A percentile compares a stretch with the other conserved stretches of the same genome.
phyloP scores from a whole-genome alignment of 2,329 filamentous ascomycete genomes.

The Fusarium proliferatum region DNA sequence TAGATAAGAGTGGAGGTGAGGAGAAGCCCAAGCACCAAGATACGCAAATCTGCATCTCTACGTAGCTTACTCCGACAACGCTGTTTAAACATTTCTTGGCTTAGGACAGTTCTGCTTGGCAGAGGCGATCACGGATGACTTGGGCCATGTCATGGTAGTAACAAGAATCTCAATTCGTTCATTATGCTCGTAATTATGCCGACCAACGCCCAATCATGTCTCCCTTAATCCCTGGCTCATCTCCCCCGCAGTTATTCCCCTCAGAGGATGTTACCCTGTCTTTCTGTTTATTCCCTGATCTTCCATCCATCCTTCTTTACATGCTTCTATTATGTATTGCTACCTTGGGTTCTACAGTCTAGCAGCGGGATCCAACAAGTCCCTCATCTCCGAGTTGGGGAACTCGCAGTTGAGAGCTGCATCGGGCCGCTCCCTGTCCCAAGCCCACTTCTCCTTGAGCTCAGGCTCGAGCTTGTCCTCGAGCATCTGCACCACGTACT shows the following conservation, averaged over 20 bases:
- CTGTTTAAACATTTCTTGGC: neutral
- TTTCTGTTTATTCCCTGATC: slow-evolving; percentile 5
- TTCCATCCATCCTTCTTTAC: slow-evolving; percentile 9
- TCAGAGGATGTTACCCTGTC: slow-evolving; percentile 13
- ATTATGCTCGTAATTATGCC: slow-evolving; percentile 27
- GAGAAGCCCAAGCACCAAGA: neutral
- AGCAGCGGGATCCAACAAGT: slow-evolving; percentile 54
- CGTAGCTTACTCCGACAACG: slow-evolving; percentile 23
- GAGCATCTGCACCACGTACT: slow-evolving; percentile 69
- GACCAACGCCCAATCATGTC: slow-evolving; percentile 15
- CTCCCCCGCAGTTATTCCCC: slow-evolving; percentile 27
- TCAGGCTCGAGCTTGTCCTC: slow-evolving; percentile 57
- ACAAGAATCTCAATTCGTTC: slow-evolving; percentile 22
- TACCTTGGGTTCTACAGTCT: slow-evolving; percentile 41
- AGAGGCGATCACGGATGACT: neutral
- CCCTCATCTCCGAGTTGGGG: slow-evolving; percentile 67
- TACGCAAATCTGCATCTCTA: neutral
- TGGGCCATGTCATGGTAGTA: neutral
- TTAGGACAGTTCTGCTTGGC: slow-evolving; percentile 1
- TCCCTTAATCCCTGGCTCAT: slow-evolving; percentile 8
- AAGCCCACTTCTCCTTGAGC: slow-evolving; percentile 63
- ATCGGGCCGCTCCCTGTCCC: slow-evolving; percentile 70
- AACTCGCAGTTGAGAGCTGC: slow-evolving; percentile 64
- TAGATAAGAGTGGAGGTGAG: slow-evolving; percentile 32
- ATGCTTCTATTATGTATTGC: slow-evolving; percentile 10